Conservation (phyloP, 176 grass and related monocot genomes). For the Stipa capillata region DNA sequence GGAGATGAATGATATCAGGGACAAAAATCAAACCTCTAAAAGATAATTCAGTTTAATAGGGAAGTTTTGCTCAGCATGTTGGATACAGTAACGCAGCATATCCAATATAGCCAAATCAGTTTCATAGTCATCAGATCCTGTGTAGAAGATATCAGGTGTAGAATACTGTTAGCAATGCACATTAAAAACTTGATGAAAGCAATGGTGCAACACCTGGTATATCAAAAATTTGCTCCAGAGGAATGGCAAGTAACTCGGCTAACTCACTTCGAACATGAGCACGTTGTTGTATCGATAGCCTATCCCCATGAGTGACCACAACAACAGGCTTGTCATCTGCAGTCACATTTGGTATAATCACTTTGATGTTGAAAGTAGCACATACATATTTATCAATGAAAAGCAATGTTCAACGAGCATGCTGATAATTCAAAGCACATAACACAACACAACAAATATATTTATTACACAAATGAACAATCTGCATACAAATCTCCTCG, state of each 20-base stretch:
- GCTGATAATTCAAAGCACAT: neutral
- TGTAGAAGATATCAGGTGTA: constrained; percentile 2
- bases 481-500: neutral
- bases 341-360: constrained; percentile 3
- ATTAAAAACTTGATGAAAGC: neutral
- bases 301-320: constrained; percentile 57
- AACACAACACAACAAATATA: constrained; percentile 10
- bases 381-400: neutral
- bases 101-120: constrained; percentile 53
- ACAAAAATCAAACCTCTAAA: constrained; percentile 40
- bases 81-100: constrained; percentile 58
- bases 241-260: constrained; percentile 44
- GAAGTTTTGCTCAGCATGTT: constrained; percentile 62
- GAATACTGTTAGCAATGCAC: neutral
- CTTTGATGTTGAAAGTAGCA: neutral
- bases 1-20: neutral
- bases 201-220: constrained; percentile 37
- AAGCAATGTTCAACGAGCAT: neutral
- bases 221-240: constrained; percentile 57
- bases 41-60: constrained; percentile 36
- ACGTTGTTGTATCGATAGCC: constrained; percentile 28
- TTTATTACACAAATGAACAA: neutral
- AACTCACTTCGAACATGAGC: constrained; percentile 30
- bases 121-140: constrained; percentile 41
- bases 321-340: constrained; percentile 64